A percentile compares a stretch with the other conserved stretches of the same genome.
phyloP scores from a whole-genome alignment of 768 basidiomycete genomes.

The Leccinum incarnatum region DNA sequence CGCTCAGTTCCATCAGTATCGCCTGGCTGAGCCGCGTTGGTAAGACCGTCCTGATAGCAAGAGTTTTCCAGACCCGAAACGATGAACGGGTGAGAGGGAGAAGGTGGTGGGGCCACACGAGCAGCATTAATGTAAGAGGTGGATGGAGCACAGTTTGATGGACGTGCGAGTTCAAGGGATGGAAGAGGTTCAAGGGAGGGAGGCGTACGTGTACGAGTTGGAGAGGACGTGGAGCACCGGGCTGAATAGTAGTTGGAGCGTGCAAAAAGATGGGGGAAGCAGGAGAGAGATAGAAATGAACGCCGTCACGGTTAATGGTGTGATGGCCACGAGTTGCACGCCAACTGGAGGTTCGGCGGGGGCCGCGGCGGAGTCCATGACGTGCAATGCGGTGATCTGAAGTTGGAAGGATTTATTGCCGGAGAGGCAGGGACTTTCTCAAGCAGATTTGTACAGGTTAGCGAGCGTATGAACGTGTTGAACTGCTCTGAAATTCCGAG shows the following conservation, averaged over 20 bases:
- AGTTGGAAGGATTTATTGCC: constrained; percentile 63
- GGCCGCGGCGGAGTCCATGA: constrained; percentile 39
- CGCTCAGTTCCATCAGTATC: constrained; percentile 67
- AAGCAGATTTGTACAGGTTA: constrained; percentile 69
- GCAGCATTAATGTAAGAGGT: constrained; percentile 43
- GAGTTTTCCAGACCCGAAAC: constrained; percentile 58
- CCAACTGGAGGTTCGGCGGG: constrained; percentile 64
- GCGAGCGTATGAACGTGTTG: constrained; percentile 69
- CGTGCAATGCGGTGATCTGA: constrained; percentile 66
- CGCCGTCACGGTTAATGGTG: too few relatives aligned
- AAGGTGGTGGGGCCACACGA: constrained; percentile 41
- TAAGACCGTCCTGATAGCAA: constrained; percentile 65
- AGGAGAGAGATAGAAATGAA: too few relatives aligned
- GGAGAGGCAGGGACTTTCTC: constrained; percentile 81
- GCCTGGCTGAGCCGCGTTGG: constrained; percentile 66
- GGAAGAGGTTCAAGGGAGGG: too few relatives aligned
- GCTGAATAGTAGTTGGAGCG: too few relatives aligned
- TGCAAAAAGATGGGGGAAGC: too few relatives aligned
- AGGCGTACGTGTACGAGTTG: too few relatives aligned
- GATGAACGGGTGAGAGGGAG: constrained; percentile 55
- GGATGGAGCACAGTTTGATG: constrained; percentile 43
- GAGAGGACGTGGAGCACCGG: too few relatives aligned
- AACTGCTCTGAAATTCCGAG: constrained; percentile 54
- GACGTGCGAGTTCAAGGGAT: constrained; percentile 54
- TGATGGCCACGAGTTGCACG: constrained; percentile 77